phyloP scores from a whole-genome alignment of 768 basidiomycete species.

The Leucosporidium creatinivorum region DNA sequence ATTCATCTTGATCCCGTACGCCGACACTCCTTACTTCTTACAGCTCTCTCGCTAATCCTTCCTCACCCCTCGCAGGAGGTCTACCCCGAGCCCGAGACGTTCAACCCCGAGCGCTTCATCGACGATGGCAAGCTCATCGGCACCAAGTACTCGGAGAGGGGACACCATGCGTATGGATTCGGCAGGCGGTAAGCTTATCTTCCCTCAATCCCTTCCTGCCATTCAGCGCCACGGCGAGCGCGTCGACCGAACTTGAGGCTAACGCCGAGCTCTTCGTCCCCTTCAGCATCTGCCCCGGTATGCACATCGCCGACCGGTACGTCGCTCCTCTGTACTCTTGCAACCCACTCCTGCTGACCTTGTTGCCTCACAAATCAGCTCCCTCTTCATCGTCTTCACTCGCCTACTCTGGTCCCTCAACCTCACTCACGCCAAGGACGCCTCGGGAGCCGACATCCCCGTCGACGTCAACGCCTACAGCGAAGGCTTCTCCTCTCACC shows the following conservation, averaged over 20 bases:
- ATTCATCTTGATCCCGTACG: slow-evolving; percentile 29
- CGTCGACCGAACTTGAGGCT: no score
- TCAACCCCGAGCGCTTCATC: slow-evolving; percentile 31
- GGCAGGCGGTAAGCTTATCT: background rate
- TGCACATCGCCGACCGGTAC: slow-evolving; percentile 15
- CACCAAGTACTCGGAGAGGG: slow-evolving; percentile 17
- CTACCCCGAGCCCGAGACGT: slow-evolving; percentile 26
- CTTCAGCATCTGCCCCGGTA: slow-evolving; percentile 10
- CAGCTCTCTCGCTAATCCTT: no score
- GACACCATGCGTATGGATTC: slow-evolving; percentile 25
- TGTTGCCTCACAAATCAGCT: background rate
- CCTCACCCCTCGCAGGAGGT: slow-evolving; percentile 1
- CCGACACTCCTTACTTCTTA: background rate
- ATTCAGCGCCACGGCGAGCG: no score
- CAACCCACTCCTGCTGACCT: background rate
- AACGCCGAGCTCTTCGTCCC: background rate
- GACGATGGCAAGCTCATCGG: slow-evolving; percentile 18
- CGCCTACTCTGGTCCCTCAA: slow-evolving; percentile 16
- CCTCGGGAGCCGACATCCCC: slow-evolving; percentile 1
- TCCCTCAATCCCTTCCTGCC: background rate
- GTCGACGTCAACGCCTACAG: slow-evolving; percentile 19
- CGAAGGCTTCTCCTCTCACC: slow-evolving; percentile 26
- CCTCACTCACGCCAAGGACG: slow-evolving; percentile 7
- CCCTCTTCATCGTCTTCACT: slow-evolving; percentile 26
- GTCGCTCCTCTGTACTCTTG: background rate